A percentile compares a stretch with the other conserved stretches of the same genome.
phyloP scores from a whole-genome alignment of 2,329 filamentous ascomycete genomes.

The Ophiostoma pallidulum region DNA sequence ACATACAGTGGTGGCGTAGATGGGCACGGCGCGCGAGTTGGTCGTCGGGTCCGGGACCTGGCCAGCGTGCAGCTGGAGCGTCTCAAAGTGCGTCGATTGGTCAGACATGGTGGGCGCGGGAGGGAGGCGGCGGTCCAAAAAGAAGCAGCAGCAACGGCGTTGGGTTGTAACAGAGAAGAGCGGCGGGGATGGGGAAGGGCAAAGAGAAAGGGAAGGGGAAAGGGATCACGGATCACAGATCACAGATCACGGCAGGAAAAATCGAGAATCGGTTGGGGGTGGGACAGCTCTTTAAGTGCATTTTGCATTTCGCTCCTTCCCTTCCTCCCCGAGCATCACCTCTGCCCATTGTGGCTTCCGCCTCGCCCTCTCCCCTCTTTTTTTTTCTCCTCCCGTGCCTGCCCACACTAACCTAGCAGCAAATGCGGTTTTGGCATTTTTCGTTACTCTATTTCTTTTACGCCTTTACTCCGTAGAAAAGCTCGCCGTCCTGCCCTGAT shows the following conservation, averaged over 20 bases:
- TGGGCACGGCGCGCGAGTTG: slow-evolving; percentile 84
- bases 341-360: slow-evolving; percentile 7
- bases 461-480: not conserved
- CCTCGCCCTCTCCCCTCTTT: not conserved
- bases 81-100: slow-evolving; percentile 62
- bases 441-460: not conserved
- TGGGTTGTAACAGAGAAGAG: not conserved
- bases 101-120: slow-evolving; percentile 32
- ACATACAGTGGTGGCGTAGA: slow-evolving; percentile 80
- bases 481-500: not conserved
- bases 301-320: slow-evolving; percentile 2
- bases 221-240: too few relatives aligned
- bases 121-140: not conserved
- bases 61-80: slow-evolving; percentile 75
- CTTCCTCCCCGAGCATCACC: slow-evolving; percentile 1
- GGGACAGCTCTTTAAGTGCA: slow-evolving; percentile 1
- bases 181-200: not conserved
- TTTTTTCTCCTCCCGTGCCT: not conserved
- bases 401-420: too few relatives aligned
- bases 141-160: not conserved
- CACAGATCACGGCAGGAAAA: not conserved
- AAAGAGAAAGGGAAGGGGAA: not conserved
- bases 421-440: too few relatives aligned
- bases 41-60: slow-evolving; percentile 73
- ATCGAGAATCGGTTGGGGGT: not conserved